Evolutionary conservation across 208 protist genomes (phyloP), one percentile per base, ranked within the genome.

Genomic region (Acanthamoeba royreba): DNA sequence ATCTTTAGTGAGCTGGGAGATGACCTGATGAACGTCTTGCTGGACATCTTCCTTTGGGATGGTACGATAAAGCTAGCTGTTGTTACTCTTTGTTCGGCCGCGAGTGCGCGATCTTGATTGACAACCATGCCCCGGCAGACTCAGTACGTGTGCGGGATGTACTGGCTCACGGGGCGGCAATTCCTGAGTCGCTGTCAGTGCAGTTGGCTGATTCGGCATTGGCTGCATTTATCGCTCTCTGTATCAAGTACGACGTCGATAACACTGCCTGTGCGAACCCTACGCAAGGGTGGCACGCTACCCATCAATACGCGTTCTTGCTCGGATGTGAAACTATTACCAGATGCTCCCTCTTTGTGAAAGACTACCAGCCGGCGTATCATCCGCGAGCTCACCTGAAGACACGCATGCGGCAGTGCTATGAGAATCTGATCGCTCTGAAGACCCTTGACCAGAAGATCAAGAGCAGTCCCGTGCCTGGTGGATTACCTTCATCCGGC

Each of bases 41-140:
- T 85, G n/a, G 74, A 85, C 25, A 85, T 31, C 74, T 85, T 85
- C 74, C 46, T 85, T n/a, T 85, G 74, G 74, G 74, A 17, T n/a
- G 74, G 74, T 85, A 85, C 74, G 49, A 9, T 55, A 19, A 9
- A 55, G 49, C 25, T 69, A 7, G 25, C 58, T 69, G 25, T 28
- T 7, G 7, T 43, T 77, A 17, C n/a, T 4, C 66, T 17, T 61
- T 61, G 7, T n/a, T 61, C 52, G 52, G 19, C 52, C 28, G 4
- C 52, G 17, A 28, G 28, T 11, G 25, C 28, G 17, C 35, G 58
- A 9, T 42, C 33, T 33, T 7, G 2, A 35, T 22, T 72, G n/a
- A 72, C 22, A 31, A 19, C 22, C 28, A 28, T 25, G 17, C 61
- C 40, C 28, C 28, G 3, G 13, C 19, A 85, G 74, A 85, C 43